A percentile compares a stretch with the other conserved stretches of the same genome.
phyloP scores from a whole-genome alignment of 2,329 filamentous ascomycete genomes.

The Boeremia lycopersici region DNA sequence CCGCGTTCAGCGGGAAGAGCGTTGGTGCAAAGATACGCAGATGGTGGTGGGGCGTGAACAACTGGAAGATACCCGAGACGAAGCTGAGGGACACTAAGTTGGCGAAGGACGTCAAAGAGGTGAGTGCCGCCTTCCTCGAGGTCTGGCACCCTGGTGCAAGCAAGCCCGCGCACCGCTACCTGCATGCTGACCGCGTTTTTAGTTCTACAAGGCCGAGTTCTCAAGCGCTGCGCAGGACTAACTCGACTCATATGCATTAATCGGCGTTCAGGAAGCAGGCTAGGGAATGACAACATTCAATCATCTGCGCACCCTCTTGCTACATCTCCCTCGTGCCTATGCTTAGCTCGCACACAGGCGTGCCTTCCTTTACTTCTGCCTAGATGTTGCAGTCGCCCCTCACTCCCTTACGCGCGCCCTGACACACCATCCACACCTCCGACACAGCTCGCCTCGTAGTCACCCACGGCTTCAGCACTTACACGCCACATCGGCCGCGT shows the following conservation, averaged over 20 bases:
- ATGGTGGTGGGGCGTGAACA: conserved; percentile 96
- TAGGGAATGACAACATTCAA: conserved; percentile 1
- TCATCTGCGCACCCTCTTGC: not conserved
- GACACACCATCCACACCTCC: not conserved
- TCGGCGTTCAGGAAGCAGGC: conserved; percentile 17
- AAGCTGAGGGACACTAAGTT: conserved; percentile 38
- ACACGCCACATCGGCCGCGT: not conserved
- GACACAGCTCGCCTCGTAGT: not conserved
- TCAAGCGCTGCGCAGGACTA: conserved; percentile 32
- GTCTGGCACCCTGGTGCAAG: conserved; percentile 25
- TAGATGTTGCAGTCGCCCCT: not conserved
- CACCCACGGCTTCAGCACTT: no score
- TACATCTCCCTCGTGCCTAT: not conserved
- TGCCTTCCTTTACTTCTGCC: conserved; percentile 1
- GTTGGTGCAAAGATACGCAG: conserved; percentile 78
- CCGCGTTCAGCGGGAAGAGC: conserved; percentile 75
- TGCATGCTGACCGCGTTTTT: conserved; percentile 18
- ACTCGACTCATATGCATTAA: conserved; percentile 13
- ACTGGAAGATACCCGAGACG: conserved; percentile 65
- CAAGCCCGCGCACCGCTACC: not conserved
- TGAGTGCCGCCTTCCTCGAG: conserved; percentile 43
- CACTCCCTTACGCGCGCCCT: not conserved
- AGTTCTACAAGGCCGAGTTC: conserved; percentile 40
- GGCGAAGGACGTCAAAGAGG: conserved; percentile 44
- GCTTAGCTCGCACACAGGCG: not conserved